A percentile compares a stretch with the other conserved stretches of the same genome.
These are phyloP conservation scores for Pulicaria dysenterica DNA, from an alignment of 129 eudicot species.

Conservation along the genomic window DNA sequence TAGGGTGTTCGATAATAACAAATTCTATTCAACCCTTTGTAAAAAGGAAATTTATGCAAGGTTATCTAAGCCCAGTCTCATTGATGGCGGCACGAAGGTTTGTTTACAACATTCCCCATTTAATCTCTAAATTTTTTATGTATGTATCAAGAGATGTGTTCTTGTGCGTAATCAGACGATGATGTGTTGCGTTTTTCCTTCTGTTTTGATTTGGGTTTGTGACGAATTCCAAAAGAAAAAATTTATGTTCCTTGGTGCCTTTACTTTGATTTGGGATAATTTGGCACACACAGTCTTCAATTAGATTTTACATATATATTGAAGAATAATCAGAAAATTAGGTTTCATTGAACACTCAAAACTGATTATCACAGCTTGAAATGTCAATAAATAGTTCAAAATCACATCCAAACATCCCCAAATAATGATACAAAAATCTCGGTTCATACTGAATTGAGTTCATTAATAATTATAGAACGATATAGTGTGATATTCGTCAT, in stretches of 20 bases:
- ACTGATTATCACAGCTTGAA: background rate
- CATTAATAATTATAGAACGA: background rate
- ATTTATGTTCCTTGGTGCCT: too few relatives aligned
- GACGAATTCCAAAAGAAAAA: too few relatives aligned
- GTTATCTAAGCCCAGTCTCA: constrained; percentile 48
- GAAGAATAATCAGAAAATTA: background rate
- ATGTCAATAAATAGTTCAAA: background rate
- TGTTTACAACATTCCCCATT: background rate
- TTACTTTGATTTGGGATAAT: too few relatives aligned
- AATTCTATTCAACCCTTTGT: constrained; percentile 29
- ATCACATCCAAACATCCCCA: background rate
- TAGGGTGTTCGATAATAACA: constrained; percentile 46
- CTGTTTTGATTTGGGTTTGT: background rate
- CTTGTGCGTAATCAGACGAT: background rate
- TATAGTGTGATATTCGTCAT: background rate
- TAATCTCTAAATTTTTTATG: background rate
- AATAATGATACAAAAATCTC: constrained; percentile 1
- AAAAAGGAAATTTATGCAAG: constrained; percentile 69
- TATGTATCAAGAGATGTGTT: background rate
- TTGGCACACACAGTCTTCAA: background rate
- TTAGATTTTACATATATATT: background rate
- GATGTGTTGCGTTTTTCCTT: background rate
- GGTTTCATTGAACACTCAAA: background rate
- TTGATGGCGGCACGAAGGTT: constrained; percentile 88
- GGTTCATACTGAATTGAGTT: constrained; percentile 1